These are phyloP conservation scores for Simmondsia chinensis DNA, from an alignment of 148 eudicot species.

Conservation along the genomic window DNA sequence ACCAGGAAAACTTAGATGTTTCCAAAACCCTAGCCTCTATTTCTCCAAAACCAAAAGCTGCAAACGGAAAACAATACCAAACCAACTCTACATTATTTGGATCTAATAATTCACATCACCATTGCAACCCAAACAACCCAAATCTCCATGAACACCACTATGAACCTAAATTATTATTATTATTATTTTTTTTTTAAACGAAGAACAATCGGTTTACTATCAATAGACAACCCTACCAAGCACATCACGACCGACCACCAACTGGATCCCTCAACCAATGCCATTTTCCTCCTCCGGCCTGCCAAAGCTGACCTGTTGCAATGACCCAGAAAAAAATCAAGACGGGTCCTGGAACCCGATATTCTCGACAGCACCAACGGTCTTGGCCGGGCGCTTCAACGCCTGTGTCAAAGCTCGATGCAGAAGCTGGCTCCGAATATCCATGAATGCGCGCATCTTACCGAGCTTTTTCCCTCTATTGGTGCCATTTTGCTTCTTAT, in stretches of 20 bases:
- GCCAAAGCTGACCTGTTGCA: neutral
- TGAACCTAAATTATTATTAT: too few relatives aligned
- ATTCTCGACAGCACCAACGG: slow-evolving; percentile 60
- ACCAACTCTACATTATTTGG: too few relatives aligned
- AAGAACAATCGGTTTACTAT: too few relatives aligned
- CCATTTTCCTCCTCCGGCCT: neutral
- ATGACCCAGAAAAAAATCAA: neutral
- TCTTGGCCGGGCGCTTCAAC: slow-evolving; percentile 43
- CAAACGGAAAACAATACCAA: too few relatives aligned
- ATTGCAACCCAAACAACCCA: too few relatives aligned
- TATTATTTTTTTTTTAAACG: too few relatives aligned
- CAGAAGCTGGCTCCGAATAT: slow-evolving; percentile 66
- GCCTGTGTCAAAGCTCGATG: slow-evolving; percentile 51
- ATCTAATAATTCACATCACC: too few relatives aligned
- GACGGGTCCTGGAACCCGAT: slow-evolving; percentile 44
- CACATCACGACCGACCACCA: neutral
- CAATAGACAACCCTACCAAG: too few relatives aligned
- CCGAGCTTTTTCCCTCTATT: slow-evolving; percentile 20
- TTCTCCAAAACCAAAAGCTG: too few relatives aligned
- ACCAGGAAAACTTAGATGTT: too few relatives aligned
- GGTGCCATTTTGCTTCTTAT: slow-evolving; percentile 7
- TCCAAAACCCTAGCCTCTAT: too few relatives aligned
- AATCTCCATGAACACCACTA: too few relatives aligned
- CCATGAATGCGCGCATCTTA: slow-evolving; percentile 40
- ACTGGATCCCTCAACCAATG: neutral